Evolutionary conservation across 2,329 filamentous ascomycete species (phyloP).

Genomic region (Nemania sp.): DNA sequence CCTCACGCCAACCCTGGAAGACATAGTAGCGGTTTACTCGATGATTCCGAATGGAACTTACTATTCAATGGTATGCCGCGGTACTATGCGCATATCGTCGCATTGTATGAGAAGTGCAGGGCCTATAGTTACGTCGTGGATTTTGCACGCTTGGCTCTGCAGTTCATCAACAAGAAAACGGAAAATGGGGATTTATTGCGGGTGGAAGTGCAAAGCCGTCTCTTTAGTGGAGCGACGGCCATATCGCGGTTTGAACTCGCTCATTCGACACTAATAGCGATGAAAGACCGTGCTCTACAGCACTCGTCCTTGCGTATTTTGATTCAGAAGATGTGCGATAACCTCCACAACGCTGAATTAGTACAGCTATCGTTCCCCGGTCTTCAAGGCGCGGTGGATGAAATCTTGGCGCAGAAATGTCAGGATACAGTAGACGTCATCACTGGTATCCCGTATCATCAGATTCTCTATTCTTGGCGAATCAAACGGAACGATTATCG

Average conservation of each 20-base stretch:
- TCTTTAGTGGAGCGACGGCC: constrained; percentile 85
- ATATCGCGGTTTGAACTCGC: constrained; percentile 85
- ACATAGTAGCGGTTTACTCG: constrained; percentile 75
- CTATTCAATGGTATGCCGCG: constrained; percentile 79
- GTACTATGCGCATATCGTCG: constrained; percentile 89
- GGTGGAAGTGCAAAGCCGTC: constrained; percentile 80
- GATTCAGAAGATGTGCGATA: constrained; percentile 75
- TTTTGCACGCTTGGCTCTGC: constrained; percentile 81
- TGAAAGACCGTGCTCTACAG: constrained; percentile 78
- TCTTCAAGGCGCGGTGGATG: constrained; percentile 82
- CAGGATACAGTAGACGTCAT: constrained; percentile 74
- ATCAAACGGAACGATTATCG: constrained; percentile 88
- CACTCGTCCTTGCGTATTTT: constrained; percentile 78
- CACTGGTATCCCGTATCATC: constrained; percentile 79
- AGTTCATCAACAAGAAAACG: constrained; percentile 62
- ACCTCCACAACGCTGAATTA: constrained; percentile 73
- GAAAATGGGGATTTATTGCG: constrained; percentile 59
- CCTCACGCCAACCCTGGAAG: constrained; percentile 60
- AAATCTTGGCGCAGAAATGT: constrained; percentile 78
- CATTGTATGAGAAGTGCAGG: constrained; percentile 82
- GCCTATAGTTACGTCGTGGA: constrained; percentile 85
- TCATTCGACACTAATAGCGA: constrained; percentile 80
- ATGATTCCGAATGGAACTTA: constrained; percentile 77
- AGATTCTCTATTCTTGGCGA: constrained; percentile 91
- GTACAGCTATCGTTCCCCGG: constrained; percentile 82